Base-by-base conservation (phyloP, 2,329 filamentous ascomycete species). In the Neofusicoccum kwambonambiense region DNA sequence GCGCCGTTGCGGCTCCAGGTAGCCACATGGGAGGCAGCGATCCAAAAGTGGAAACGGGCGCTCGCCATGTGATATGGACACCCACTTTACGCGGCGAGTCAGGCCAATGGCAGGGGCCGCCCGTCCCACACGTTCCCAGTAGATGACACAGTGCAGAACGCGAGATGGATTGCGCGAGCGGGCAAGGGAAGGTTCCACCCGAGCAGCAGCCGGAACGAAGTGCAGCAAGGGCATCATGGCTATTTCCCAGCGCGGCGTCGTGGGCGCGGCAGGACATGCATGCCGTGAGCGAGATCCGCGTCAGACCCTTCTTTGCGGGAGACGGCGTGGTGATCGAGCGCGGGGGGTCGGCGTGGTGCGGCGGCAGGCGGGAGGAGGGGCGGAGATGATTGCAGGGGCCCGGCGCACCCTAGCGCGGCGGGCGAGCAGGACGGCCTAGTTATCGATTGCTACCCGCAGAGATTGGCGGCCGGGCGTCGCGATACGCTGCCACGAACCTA, bases 121-220 rank as follows among this genome's bases (percentile, higher is more conserved):
- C 27, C 13, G 12, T 19, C 52, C 52, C 52, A 42, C 52, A 56
- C 52, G 19, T 56, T 22, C 52, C 52, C 52, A 22, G 52, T 56
- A 56, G 27, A 56, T 58, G 54, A 58, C 41, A 44, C 54, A 4
- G n/a, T 56, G 5, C 52, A 12, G 52, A 56, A 56, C 50, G 50
- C 35, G 52, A 56, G 35, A 22, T 27, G 19, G 52, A 31, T 12
- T 39, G 51, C 17, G 51, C 35, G 11, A 41, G 35, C 41, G 42
- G 54, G 54, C 54, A 44, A 58, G 54, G 54, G 39, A 45, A 11
- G 19, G 39, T 45, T 45, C n/a, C 54, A 57, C 15, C 52, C 51
- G 51, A 41, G 34, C 47, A 34, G 47, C 27, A 15, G 47, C 47
- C 47, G 47, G 52, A 57, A 57, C 44, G 37, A 57, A 31, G 52